Evolutionary conservation across 441 rosid genomes (phyloP), one percentile per base, ranked within the genome.

Genomic region (Gossypium gossypioides): DNA sequence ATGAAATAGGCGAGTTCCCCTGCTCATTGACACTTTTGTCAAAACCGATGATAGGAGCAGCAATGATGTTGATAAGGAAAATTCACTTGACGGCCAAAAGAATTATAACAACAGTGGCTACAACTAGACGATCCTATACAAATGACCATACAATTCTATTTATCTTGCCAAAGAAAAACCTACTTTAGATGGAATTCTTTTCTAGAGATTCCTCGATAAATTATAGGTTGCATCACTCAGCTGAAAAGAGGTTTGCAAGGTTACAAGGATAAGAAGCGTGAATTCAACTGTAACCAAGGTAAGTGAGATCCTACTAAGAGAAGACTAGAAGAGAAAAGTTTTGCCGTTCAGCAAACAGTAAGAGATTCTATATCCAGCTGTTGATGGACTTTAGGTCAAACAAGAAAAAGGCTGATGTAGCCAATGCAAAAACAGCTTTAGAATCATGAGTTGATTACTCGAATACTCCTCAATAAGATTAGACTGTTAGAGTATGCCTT

Each of bases 1-100:
- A 77, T 48, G 91, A 85, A 81, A 86, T 86, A 25, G 79, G 87
- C 4, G 92, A 80, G 68, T 83, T 87, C 16, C 80, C 91, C 86
- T 87, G 88, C 68, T 78, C 84, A 69, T 71, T 71, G 59, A 58
- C 75, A 71, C 68, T 69, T 77, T 68, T 68, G 74, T 76, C 52
- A 22, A 37, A 56, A 50, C 29, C 25, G 16, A 57, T 25, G 34
- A 8, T 59, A 63, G 54, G 22, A 44, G 37, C 59, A 60, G 24
- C 50, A 74, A 32, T 44, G 19, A 32, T n/a, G 18, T 64, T n/a
- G 65, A 70, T 3, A 48, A 29, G 25, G 29, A 61, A 32, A 6
- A 54, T 7, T 42, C 32, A 67, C 12, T 58, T 32, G 19, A 60
- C 70, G 50, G 50, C 56, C 59, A 24, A 48, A 24, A 65, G 62